Conservation (phyloP, 2,329 filamentous ascomycete species). For the Xylariaceae sp. region DNA sequence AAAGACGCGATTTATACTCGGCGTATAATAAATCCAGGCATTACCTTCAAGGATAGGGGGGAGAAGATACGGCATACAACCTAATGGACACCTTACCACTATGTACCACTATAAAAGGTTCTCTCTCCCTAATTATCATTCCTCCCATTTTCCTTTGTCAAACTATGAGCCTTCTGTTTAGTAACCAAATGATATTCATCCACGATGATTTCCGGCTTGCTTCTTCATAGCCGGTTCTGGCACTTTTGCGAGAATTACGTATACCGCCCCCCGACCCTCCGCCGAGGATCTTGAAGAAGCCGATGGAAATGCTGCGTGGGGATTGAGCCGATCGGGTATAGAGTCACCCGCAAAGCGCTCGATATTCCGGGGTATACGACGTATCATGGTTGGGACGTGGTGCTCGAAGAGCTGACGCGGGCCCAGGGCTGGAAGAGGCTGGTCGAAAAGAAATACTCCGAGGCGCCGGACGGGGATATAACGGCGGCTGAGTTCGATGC, state of each 20-base stretch:
- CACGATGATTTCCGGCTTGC: background rate
- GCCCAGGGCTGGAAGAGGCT: conserved; percentile 37
- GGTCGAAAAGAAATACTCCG: conserved; percentile 36
- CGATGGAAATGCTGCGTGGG: conserved; percentile 9
- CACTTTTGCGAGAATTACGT: conserved; percentile 1
- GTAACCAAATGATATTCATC: background rate
- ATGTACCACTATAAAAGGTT: background rate
- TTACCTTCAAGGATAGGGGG: too few species aligned
- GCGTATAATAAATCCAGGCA: too few species aligned
- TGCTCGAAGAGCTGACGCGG: conserved; percentile 40
- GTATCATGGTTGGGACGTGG: conserved; percentile 47
- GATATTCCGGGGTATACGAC: conserved; percentile 2
- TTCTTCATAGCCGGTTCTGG: conserved; percentile 10
- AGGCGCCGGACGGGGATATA: conserved; percentile 10
- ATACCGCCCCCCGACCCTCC: background rate
- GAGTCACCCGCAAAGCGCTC: conserved; percentile 1
- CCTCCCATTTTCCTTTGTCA: background rate
- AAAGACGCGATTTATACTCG: too few species aligned
- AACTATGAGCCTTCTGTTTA: too few species aligned
- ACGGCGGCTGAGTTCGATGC: conserved; percentile 39
- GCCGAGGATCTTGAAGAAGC: background rate
- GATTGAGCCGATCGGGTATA: conserved; percentile 1
- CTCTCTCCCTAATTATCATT: background rate
- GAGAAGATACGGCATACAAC: too few species aligned
- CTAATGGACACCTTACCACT: too few species aligned